Evolutionary conservation across 495 filamentous ascomycete species (phyloP).

Genomic region (Penicillium tannophilum): DNA sequence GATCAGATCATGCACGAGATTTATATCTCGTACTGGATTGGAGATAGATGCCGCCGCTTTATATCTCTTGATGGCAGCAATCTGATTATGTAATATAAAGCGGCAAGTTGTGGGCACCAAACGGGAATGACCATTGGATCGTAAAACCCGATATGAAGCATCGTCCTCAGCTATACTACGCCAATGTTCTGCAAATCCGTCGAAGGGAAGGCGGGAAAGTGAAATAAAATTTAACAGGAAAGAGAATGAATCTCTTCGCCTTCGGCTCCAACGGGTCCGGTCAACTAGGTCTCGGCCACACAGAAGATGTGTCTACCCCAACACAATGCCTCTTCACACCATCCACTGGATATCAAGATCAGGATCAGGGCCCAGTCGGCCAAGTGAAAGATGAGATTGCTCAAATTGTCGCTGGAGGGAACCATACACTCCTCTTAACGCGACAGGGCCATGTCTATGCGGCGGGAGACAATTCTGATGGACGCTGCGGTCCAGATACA

Average conservation of each 20-base stretch:
- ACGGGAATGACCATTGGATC: background rate
- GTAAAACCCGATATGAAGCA: background rate
- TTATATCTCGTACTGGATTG: too few relatives aligned
- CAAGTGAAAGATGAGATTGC: constrained; percentile 23
- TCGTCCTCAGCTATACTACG: background rate
- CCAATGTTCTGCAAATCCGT: background rate
- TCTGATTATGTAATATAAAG: background rate
- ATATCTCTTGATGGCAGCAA: too few relatives aligned
- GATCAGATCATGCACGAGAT: too few relatives aligned
- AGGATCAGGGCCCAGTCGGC: background rate
- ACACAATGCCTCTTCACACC: constrained; percentile 56
- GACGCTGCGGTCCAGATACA: constrained; percentile 37
- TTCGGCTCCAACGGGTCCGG: constrained; percentile 90
- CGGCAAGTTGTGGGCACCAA: background rate
- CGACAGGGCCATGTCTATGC: constrained; percentile 59
- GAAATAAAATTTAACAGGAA: background rate
- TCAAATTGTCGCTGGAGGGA: constrained; percentile 73
- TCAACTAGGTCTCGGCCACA: constrained; percentile 80
- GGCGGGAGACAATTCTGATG: constrained; percentile 60
- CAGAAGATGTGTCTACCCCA: constrained; percentile 70
- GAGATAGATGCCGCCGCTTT: too few relatives aligned
- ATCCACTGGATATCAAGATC: too few relatives aligned
- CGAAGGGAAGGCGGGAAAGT: background rate
- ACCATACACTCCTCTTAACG: constrained; percentile 78
- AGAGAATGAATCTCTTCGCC: constrained; percentile 61